These are phyloP conservation scores for Trichocomaceae sp. DNA, from an alignment of 2,329 filamentous ascomycete species.

Conservation along the genomic window DNA sequence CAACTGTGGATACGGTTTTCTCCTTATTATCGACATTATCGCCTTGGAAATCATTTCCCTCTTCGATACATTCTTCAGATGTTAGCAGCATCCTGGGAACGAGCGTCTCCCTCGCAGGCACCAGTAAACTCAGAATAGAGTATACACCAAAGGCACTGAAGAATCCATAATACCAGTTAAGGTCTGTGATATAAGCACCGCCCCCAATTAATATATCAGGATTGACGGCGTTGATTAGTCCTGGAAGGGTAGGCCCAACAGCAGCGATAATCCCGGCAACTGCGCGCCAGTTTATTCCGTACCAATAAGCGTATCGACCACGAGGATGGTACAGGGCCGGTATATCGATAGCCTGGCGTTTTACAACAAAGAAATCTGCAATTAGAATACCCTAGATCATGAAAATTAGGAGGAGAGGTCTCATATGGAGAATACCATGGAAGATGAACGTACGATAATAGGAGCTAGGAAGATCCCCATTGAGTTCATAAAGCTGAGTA, in stretches of 20 bases:
- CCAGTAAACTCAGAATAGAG: background rate
- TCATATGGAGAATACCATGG: background rate
- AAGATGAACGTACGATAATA: background rate
- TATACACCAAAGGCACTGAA: background rate
- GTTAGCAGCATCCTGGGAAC: background rate
- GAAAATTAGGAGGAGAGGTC: background rate
- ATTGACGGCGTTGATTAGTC: slow-evolving; percentile 3
- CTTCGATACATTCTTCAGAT: background rate
- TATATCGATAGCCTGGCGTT: slow-evolving; percentile 4
- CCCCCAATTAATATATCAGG: background rate
- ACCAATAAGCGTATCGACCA: background rate
- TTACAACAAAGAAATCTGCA: slow-evolving; percentile 2
- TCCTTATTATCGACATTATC: background rate
- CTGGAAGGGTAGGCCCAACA: slow-evolving; percentile 4
- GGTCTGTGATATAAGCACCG: background rate
- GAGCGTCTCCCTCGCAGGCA: background rate
- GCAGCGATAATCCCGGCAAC: background rate
- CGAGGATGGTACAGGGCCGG: slow-evolving; percentile 1
- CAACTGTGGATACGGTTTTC: background rate
- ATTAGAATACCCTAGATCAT: background rate
- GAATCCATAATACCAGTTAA: background rate
- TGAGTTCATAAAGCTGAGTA: background rate
- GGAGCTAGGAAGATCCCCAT: background rate
- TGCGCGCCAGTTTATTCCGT: slow-evolving; percentile 7
- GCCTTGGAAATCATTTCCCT: background rate